Evolutionary conservation across 495 filamentous ascomycete genomes (phyloP), one percentile per base, ranked within the genome.

Genomic region (Penicillium goetzii): DNA sequence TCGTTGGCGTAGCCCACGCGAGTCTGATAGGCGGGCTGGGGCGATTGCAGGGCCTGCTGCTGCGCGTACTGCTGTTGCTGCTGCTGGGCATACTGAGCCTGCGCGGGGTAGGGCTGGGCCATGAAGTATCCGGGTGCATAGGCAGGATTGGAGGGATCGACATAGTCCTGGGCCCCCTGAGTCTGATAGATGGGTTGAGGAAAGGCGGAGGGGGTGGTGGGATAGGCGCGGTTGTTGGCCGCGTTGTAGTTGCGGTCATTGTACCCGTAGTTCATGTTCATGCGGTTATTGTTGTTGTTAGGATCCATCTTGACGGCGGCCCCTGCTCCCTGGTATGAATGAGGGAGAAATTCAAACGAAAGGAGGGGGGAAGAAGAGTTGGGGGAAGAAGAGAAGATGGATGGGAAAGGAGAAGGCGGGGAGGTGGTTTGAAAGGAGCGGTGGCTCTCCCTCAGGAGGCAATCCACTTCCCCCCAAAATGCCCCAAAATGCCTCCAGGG

Each of bases 201-300:
- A 69, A 97, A 97, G 54, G 93, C 95, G 63, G 93, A 97, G 58
- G 95, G 94, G 19, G 95, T 99, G 51, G 95, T 97, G 71, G 95
- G 96, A 85, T 94, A 99, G 61, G 90, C 87, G 76, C 91, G 91
- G 75, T 88, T 90, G 76, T 86, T 86, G 59, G 85, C 77, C 56
- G 84, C 81, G 47, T 88, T 85, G 69, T 87, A 86, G 67, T 85
- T 84, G 67, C 88, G 87, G 71, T 88, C 87, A 67, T 84, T 82
- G 72, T 80, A 83, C 56, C 76, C 78, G 72, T 92, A 90, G 76
- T 92, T 93, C 64, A 92, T 81, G 70, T 88, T 86, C 59, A 90
- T 82, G 58, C 88, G 88, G 53, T 80, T 78, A 33, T 75, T 65
- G 41, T 76, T 69, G 62, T 80, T 82, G 72, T 86, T 81, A 7